Evolutionary conservation across 805 yeast genomes (phyloP).

Genomic region (Starmerella asiatica): DNA sequence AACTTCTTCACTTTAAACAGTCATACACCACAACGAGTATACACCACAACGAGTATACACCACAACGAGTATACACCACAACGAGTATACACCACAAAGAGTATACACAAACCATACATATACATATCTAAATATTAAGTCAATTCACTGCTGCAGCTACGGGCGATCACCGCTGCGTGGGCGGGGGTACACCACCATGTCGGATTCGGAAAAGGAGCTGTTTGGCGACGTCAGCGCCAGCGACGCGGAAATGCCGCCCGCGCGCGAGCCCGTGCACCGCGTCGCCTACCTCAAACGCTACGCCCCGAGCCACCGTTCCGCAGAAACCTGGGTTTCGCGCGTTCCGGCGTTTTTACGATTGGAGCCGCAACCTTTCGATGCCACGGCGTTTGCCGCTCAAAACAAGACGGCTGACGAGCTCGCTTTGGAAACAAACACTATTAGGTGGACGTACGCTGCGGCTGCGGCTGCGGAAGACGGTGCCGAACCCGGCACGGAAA

Average conservation of each 20-base stretch:
- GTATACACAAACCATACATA: no score
- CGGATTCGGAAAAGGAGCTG: slow-evolving; percentile 18
- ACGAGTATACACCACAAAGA: no score
- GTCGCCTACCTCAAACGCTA: slow-evolving; percentile 14
- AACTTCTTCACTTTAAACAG: no score
- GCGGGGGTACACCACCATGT: slow-evolving; percentile 1
- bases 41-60: no score
- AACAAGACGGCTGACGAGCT: slow-evolving; percentile 26
- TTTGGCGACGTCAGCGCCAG: slow-evolving; percentile 12
- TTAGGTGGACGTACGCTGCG: slow-evolving; percentile 80
- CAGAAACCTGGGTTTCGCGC: slow-evolving; percentile 27
- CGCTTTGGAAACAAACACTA: slow-evolving; percentile 55
- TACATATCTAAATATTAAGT: no score
- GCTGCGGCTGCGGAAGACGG: slow-evolving; percentile 25
- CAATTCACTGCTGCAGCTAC: no score
- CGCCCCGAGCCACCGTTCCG: slow-evolving; percentile 19
- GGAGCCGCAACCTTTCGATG: slow-evolving; percentile 76
- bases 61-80: no score
- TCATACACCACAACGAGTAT: no score
- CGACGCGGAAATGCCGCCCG: slow-evolving; percentile 2
- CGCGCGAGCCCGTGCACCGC: slow-evolving; percentile 13
- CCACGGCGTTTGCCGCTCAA: slow-evolving; percentile 19
- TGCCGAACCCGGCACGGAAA: slow-evolving; percentile 39
- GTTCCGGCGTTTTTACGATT: slow-evolving; percentile 73
- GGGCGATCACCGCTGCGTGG: no score